Percentiles rank a stretch among this genome's conserved stretches.
Evolutionary conservation across 768 basidiomycete species (phyloP).

Genomic region (Dentipellis sp.): DNA sequence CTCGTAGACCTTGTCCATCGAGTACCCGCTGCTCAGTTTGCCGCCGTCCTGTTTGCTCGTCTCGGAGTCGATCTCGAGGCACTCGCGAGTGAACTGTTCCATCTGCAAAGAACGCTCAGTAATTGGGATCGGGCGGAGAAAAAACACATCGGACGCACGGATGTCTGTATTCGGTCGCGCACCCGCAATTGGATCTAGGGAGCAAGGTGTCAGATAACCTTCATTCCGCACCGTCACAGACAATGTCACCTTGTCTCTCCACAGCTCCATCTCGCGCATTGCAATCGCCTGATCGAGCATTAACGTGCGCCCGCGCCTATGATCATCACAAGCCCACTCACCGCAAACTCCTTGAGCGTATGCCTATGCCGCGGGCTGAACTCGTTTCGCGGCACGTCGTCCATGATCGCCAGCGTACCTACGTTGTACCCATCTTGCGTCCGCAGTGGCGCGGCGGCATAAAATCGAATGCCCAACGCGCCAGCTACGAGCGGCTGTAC

Average conservation of each 20-base stretch:
- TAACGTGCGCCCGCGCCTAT: background rate
- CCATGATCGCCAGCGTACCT: slow-evolving; percentile 80
- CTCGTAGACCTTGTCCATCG: slow-evolving; percentile 88
- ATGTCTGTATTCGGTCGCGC: slow-evolving; percentile 85
- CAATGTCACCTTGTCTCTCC: slow-evolving; percentile 73
- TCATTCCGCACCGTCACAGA: background rate
- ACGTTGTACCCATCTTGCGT: slow-evolving; percentile 89
- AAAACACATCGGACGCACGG: slow-evolving; percentile 37
- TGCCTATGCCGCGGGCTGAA: slow-evolving; percentile 86
- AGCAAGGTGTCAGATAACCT: background rate
- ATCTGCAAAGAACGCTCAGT: slow-evolving; percentile 37
- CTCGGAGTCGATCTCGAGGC: slow-evolving; percentile 79
- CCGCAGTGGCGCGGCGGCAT: slow-evolving; percentile 83
- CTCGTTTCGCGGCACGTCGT: slow-evolving; percentile 73
- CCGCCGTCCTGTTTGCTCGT: slow-evolving; percentile 28
- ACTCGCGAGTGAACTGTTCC: slow-evolving; percentile 94
- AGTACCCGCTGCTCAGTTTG: slow-evolving; percentile 15
- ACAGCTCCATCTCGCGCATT: slow-evolving; percentile 93
- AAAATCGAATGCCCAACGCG: slow-evolving; percentile 69
- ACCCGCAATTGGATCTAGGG: slow-evolving; percentile 78
- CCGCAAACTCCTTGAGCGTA: slow-evolving; percentile 90
- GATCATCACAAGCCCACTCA: slow-evolving; percentile 16
- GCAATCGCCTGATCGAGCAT: slow-evolving; percentile 51
- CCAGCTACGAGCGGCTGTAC: slow-evolving; percentile 64
- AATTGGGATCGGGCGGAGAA: background rate